phyloP scores from a whole-genome alignment of 2,329 filamentous ascomycete genomes.

The Lasiodiplodia sp. region DNA sequence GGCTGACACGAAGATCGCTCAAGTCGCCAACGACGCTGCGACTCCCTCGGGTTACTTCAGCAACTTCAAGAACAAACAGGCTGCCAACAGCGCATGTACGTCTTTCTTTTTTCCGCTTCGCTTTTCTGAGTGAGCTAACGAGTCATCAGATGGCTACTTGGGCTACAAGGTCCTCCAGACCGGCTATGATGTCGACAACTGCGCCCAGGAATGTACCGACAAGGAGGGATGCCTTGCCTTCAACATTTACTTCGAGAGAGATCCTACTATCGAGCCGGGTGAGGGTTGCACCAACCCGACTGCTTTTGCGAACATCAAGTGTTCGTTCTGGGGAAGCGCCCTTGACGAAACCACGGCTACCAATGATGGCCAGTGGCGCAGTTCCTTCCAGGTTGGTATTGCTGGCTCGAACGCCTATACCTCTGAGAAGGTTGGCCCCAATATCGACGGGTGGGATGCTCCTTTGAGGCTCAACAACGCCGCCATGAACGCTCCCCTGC shows the following conservation, averaged over 20 bases:
- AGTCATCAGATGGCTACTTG: not conserved
- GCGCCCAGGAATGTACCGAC: conserved; percentile 30
- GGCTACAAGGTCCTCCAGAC: conserved; percentile 6
- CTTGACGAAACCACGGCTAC: conserved; percentile 35
- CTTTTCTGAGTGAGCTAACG: not conserved
- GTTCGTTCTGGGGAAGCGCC: conserved; percentile 40
- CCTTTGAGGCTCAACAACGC: conserved; percentile 33
- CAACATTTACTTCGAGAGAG: conserved; percentile 36
- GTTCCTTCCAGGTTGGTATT: conserved; percentile 36
- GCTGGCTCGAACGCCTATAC: conserved; percentile 35
- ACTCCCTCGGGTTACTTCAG: not conserved
- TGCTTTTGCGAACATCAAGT: conserved; percentile 28
- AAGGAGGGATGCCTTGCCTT: conserved; percentile 34
- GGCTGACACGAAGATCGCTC: not conserved
- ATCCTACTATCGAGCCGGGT: conserved; percentile 31
- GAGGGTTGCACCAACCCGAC: conserved; percentile 33
- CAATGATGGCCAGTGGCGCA: conserved; percentile 38
- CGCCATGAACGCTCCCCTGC: conserved; percentile 41
- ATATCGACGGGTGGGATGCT: conserved; percentile 20
- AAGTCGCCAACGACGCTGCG: not conserved
- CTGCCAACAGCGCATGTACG: conserved; percentile 7
- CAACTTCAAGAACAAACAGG: conserved; percentile 7
- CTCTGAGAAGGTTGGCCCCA: not conserved
- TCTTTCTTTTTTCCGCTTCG: not conserved
- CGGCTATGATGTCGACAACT: conserved; percentile 30